Evolutionary conservation across 2,329 filamentous ascomycete genomes (phyloP).

Genomic region (Raffaelea ambrosiae): DNA sequence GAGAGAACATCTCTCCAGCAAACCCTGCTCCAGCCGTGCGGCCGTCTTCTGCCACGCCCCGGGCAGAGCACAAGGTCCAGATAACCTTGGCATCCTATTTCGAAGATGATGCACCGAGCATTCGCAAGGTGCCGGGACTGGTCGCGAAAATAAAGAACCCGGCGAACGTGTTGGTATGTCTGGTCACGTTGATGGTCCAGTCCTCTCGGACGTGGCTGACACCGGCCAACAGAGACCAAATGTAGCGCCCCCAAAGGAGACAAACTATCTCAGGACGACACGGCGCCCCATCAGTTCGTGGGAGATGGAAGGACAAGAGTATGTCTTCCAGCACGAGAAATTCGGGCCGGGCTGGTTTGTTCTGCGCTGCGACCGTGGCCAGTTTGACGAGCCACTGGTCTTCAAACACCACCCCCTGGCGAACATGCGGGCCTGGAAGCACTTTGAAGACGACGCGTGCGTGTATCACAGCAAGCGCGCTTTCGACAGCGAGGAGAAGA

Average conservation of each 20-base stretch:
- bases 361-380: slow-evolving; percentile 4
- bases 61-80: no score
- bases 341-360: slow-evolving; percentile 10
- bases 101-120: background rate
- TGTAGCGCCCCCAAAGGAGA: background rate
- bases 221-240: no score
- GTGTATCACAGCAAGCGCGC: slow-evolving; percentile 1
- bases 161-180: no score
- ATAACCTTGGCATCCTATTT: no score
- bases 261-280: background rate
- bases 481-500: slow-evolving; percentile 1
- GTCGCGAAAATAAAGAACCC: background rate
- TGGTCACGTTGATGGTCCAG: no score
- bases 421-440: background rate
- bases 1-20: no score
- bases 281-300: background rate
- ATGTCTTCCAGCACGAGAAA: slow-evolving; percentile 4
- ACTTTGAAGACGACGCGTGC: slow-evolving; percentile 2
- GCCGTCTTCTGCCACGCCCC: no score
- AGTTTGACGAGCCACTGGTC: background rate
- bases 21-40: no score
- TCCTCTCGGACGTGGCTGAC: no score
- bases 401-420: slow-evolving; percentile 1
- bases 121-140: background rate
- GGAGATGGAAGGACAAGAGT: slow-evolving; percentile 6